Evolutionary conservation across 2,329 filamentous ascomycete genomes (phyloP).

Genomic region (Trichoderma cornu-damae): DNA sequence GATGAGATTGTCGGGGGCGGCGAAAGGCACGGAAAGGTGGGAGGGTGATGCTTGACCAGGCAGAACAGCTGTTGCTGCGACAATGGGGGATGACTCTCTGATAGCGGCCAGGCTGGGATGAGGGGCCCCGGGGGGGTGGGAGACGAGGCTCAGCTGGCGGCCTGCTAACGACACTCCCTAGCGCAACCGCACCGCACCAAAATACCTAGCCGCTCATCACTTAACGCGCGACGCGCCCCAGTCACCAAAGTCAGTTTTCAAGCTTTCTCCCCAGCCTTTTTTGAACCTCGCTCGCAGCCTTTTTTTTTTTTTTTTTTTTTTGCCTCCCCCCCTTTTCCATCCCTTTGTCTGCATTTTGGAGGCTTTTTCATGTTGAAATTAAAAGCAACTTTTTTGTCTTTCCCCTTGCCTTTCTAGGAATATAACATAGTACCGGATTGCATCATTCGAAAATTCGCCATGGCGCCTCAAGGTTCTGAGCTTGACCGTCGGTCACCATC

Average conservation of each 20-base stretch:
- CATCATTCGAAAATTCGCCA: slow-evolving; percentile 19
- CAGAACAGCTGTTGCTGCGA: slow-evolving; percentile 1
- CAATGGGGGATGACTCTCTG: neutral
- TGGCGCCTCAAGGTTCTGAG: slow-evolving; percentile 36
- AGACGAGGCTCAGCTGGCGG: neutral
- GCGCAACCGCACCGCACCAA: too few species aligned
- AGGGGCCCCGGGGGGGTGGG: slow-evolving; percentile 15
- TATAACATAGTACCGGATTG: neutral
- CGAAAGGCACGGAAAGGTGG: neutral
- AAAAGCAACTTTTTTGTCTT: neutral
- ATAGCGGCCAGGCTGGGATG: slow-evolving; percentile 6
- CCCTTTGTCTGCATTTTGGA: neutral
- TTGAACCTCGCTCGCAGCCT: neutral
- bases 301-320: slow-evolving; percentile 3
- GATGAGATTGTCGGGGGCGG: neutral
- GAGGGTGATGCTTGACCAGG: neutral
- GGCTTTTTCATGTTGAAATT: neutral
- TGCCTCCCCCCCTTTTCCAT: neutral
- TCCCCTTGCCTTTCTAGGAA: neutral
- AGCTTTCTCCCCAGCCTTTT: slow-evolving; percentile 22
- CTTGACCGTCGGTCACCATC: slow-evolving; percentile 32
- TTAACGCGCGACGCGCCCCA: slow-evolving; percentile 38
- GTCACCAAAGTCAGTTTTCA: slow-evolving; percentile 25
- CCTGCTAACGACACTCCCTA: slow-evolving; percentile 9
- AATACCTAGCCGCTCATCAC: too few species aligned